Evolutionary conservation across 1,284 basidiomycete species (phyloP).

Genomic region (Entoloma clypeatum): DNA sequence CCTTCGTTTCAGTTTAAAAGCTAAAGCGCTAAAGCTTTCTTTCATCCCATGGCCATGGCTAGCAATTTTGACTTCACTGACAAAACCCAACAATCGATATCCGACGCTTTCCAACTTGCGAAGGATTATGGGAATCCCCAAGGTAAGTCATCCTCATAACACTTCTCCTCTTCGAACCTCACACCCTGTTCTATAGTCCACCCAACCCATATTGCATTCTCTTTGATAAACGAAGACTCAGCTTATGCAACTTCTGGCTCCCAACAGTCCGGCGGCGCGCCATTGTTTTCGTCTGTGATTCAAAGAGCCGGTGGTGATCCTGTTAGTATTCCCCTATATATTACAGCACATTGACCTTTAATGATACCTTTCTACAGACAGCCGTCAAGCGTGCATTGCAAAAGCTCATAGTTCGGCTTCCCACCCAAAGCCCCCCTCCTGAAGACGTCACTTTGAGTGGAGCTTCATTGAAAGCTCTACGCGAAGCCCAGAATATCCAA

Average conservation of each 20-base stretch:
- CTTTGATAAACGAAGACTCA: constrained; percentile 64
- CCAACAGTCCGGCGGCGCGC: constrained; percentile 19
- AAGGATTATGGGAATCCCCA: constrained; percentile 81
- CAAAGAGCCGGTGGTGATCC: constrained; percentile 76
- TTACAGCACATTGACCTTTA: constrained; percentile 27
- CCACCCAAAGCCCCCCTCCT: constrained; percentile 82
- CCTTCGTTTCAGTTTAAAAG: too few relatives aligned
- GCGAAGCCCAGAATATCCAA: constrained; percentile 77
- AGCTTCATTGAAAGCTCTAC: constrained; percentile 64
- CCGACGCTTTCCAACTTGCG: constrained; percentile 72
- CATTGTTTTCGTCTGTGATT: constrained; percentile 71
- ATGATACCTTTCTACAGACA: constrained; percentile 33
- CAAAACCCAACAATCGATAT: constrained; percentile 64
- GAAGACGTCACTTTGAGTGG: constrained; percentile 71
- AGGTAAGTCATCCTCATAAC: constrained; percentile 38
- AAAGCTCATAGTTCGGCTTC: constrained; percentile 71
- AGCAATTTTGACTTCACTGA: constrained; percentile 77
- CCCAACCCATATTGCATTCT: constrained; percentile 76
- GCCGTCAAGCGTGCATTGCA: constrained; percentile 61
- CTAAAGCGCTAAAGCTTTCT: too few relatives aligned
- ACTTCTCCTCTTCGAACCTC: constrained; percentile 1
- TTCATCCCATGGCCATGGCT: too few relatives aligned
- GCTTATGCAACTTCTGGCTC: constrained; percentile 30
- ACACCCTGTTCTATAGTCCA: constrained; percentile 43
- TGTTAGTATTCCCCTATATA: constrained; percentile 38